Evolutionary conservation across 2,329 filamentous ascomycete species (phyloP).

Genomic region (Scedosporium apiospermum): DNA sequence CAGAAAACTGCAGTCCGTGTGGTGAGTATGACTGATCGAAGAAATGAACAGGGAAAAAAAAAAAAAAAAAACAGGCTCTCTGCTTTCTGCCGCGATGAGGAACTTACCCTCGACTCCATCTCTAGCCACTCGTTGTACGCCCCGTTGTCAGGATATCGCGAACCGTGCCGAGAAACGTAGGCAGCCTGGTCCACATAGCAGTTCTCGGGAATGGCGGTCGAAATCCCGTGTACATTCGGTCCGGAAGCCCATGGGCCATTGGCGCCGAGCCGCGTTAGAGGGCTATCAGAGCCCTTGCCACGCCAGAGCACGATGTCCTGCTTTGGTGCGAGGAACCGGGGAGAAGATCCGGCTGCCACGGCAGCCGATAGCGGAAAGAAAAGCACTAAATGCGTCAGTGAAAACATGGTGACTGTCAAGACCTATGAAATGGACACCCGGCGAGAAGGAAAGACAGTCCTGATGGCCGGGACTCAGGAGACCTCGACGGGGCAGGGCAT

Average conservation of each 20-base stretch:
- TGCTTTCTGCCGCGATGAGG: not conserved
- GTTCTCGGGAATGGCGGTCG: conserved; percentile 40
- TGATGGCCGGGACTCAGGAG: no score
- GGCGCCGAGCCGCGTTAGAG: conserved; percentile 38
- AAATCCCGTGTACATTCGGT: conserved; percentile 46
- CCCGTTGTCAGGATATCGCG: conserved; percentile 50
- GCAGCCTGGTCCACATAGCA: conserved; percentile 52
- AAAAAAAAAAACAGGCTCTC: not conserved
- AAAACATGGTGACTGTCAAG: not conserved
- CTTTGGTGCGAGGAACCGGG: not conserved
- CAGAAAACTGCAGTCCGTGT: conserved; percentile 33
- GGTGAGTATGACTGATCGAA: not conserved
- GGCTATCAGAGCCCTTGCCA: conserved; percentile 11
- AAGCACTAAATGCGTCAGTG: not conserved
- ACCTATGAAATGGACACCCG: no score
- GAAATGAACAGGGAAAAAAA: not conserved
- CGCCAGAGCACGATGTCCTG: conserved; percentile 3
- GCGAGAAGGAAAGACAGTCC: no score
- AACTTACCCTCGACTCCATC: conserved; percentile 30
- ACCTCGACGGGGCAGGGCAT: no score
- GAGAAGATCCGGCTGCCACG: not conserved
- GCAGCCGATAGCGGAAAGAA: not conserved
- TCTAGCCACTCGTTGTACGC: conserved; percentile 49
- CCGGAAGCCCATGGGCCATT: conserved; percentile 45
- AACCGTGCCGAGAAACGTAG: conserved; percentile 52